These are phyloP conservation scores for Ustilago sp. DNA, from an alignment of 1,284 basidiomycete genomes.

Conservation along the genomic window DNA sequence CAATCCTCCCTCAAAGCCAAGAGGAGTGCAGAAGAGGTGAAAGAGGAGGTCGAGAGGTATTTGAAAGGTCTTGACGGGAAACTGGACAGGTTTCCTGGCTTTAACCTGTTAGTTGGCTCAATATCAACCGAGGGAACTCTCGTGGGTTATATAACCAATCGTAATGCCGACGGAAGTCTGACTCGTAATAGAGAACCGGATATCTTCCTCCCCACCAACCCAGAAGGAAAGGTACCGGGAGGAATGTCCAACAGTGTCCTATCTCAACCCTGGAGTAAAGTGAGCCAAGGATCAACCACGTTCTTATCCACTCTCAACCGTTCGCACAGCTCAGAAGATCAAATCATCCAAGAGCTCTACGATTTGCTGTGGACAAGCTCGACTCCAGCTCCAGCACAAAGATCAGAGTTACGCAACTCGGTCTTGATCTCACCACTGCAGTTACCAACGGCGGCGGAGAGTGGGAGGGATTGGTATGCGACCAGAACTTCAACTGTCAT, in stretches of 20 bases:
- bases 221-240: background rate
- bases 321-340: constrained; percentile 3
- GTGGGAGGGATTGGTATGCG: constrained; percentile 40
- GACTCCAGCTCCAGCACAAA: constrained; percentile 11
- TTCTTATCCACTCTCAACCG: constrained; percentile 13
- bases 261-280: constrained; percentile 41
- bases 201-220: constrained; percentile 10
- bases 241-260: constrained; percentile 49
- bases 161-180: constrained; percentile 20
- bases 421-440: constrained; percentile 45
- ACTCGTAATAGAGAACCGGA: background rate
- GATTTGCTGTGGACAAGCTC: constrained; percentile 39
- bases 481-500: constrained; percentile 51
- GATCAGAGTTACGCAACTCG: constrained; percentile 35
- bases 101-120: constrained; percentile 55
- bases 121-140: constrained; percentile 2
- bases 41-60: constrained; percentile 14
- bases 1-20: background rate
- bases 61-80: constrained; percentile 6
- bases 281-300: constrained; percentile 13
- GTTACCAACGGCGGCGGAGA: constrained; percentile 1
- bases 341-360: constrained; percentile 30
- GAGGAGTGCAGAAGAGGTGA: constrained; percentile 1
- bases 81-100: constrained; percentile 49
- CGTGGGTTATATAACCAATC: constrained; percentile 43